Percentiles rank a stretch among this genome's conserved stretches.
Conservation (phyloP, 139 green algal species). For the Chlamydomonas sp. region DNA sequence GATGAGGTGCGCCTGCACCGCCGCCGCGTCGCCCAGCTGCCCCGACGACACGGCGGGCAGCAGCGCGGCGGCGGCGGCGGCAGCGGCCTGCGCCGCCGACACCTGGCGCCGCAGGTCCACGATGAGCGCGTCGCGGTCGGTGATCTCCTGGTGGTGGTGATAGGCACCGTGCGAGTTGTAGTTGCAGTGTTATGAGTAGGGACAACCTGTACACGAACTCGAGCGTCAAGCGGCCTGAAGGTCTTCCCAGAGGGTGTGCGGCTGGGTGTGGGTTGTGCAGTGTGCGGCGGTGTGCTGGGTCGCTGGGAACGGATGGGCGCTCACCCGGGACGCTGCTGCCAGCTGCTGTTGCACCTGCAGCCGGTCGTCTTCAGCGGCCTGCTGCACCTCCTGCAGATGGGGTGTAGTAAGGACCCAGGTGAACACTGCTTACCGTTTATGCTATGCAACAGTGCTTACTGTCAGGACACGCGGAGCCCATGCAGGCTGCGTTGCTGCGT, state of each 20-base stretch:
- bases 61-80: background rate
- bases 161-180: too few species aligned
- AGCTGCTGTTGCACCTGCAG: slow-evolving; percentile 6
- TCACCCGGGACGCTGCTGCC: background rate
- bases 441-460: too few species aligned
- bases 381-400: background rate
- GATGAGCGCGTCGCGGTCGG: slow-evolving; percentile 6
- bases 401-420: background rate
- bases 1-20: slow-evolving; percentile 14
- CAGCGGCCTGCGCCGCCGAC: slow-evolving; percentile 1
- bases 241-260: too few species aligned
- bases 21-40: slow-evolving; percentile 4
- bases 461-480: too few species aligned
- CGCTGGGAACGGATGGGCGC: background rate
- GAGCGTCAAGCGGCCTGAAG: too few species aligned
- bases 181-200: too few species aligned
- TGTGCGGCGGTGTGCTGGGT: too few species aligned
- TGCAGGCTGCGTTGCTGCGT: too few species aligned
- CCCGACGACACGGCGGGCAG: slow-evolving; percentile 9
- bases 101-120: slow-evolving; percentile 8
- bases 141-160: background rate
- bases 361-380: background rate
- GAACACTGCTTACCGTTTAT: too few species aligned
- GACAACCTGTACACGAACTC: too few species aligned
- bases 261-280: too few species aligned